Conservation (phyloP, 345 rosid species). For the Rubroshorea leprosula region DNA sequence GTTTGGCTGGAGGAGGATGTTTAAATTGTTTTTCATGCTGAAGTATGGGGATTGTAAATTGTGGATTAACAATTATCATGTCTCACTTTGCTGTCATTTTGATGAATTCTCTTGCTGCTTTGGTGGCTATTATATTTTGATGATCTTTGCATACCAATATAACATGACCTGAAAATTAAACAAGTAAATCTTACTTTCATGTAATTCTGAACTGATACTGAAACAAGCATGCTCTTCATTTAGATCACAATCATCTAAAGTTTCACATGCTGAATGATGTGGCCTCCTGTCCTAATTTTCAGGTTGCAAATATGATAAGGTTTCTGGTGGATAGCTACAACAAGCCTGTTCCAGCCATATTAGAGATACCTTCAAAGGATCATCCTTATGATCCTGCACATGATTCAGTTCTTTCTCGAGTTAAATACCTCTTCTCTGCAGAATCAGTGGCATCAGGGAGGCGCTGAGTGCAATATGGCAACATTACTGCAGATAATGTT, state of each 20-base stretch:
- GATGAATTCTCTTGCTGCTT: conserved; percentile 1
- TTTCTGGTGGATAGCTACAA: conserved; percentile 84
- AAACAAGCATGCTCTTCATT: neutral
- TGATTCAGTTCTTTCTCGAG: conserved; percentile 95
- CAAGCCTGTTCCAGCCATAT: conserved; percentile 83
- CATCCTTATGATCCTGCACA: conserved; percentile 92
- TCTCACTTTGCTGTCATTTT: neutral
- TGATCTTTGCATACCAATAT: neutral
- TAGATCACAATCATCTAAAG: neutral
- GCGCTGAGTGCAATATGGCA: conserved; percentile 33
- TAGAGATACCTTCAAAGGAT: conserved; percentile 94
- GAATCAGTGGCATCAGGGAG: conserved; percentile 84
- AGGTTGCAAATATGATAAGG: conserved; percentile 97
- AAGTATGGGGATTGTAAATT: neutral
- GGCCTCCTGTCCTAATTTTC: conserved; percentile 15
- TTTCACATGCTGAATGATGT: neutral
- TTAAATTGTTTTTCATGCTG: neutral
- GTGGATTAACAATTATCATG: neutral
- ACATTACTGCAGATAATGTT: neutral
- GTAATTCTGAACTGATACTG: neutral
- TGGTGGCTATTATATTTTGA: neutral
- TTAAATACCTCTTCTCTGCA: conserved; percentile 80
- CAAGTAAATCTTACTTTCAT: neutral
- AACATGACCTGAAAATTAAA: neutral
- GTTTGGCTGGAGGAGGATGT: neutral